phyloP scores from a whole-genome alignment of 495 filamentous ascomycete genomes.

The Neurospora sp. region DNA sequence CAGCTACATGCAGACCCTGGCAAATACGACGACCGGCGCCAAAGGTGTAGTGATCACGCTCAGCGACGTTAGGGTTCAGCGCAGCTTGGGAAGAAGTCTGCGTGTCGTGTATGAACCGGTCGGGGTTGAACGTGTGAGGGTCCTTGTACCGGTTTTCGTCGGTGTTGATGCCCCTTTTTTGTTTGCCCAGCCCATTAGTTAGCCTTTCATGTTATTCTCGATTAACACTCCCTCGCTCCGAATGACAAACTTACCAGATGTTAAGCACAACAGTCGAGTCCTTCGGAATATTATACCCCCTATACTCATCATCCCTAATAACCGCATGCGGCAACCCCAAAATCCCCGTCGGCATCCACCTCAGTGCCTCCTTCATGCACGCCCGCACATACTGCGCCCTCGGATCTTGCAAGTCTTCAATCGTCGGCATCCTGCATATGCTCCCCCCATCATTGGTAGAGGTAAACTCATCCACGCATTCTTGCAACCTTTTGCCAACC shows the following conservation, averaged over 20 bases:
- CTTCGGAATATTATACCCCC: conserved; percentile 23
- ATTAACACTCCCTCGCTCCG: conserved; percentile 15
- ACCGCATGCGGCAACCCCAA: conserved; percentile 41
- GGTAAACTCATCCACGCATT: conserved; percentile 35
- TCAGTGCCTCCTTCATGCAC: conserved; percentile 39
- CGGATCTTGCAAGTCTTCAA: conserved; percentile 24
- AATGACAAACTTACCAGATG: conserved; percentile 10
- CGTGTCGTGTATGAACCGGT: conserved; percentile 28
- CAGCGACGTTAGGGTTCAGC: conserved; percentile 29
- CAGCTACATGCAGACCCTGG: conserved; percentile 40
- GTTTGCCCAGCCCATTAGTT: not conserved
- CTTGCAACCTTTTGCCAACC: conserved; percentile 34
- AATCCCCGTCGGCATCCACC: conserved; percentile 43
- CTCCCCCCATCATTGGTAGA: conserved; percentile 16
- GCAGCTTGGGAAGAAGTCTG: conserved; percentile 16
- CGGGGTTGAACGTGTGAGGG: conserved; percentile 38
- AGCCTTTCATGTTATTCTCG: not conserved
- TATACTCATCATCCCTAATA: conserved; percentile 31
- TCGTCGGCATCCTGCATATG: conserved; percentile 28
- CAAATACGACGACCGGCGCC: conserved; percentile 49
- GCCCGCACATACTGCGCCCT: conserved; percentile 35
- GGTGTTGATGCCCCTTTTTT: conserved; percentile 30
- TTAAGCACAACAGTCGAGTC: conserved; percentile 21
- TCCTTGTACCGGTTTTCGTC: conserved; percentile 31
- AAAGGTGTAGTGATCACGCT: conserved; percentile 32